Evolutionary conservation across 2,329 filamentous ascomycete species (phyloP).

Genomic region (Epichloe aotearoae): DNA sequence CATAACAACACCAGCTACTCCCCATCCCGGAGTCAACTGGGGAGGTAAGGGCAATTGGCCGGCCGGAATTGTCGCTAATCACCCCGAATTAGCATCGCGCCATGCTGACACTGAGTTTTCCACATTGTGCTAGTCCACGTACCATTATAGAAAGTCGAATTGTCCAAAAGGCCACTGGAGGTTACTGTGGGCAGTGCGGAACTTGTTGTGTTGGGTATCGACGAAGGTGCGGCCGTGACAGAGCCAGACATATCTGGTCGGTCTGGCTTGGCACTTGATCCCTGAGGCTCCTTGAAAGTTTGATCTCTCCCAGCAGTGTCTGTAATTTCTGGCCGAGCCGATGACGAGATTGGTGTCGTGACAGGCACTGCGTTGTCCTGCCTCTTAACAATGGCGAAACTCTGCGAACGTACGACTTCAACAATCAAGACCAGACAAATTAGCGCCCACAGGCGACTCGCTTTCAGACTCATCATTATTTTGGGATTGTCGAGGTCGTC

Average conservation of each 20-base stretch:
- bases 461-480: constrained; percentile 21
- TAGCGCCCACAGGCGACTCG: constrained; percentile 22
- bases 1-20: constrained; percentile 64
- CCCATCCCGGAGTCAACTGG: constrained; percentile 65
- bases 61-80: constrained; percentile 29
- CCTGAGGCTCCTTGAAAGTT: neutral
- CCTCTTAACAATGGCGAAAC: constrained; percentile 18
- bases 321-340: neutral
- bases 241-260: neutral
- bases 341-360: neutral
- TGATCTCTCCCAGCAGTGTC: neutral
- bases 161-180: constrained; percentile 11
- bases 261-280: neutral
- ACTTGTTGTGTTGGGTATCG: neutral
- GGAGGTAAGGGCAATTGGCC: constrained; percentile 59
- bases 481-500: constrained; percentile 2
- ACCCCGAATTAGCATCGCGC: constrained; percentile 2
- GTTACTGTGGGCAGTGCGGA: constrained; percentile 4
- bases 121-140: constrained; percentile 4
- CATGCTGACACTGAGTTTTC: neutral
- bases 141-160: constrained; percentile 23
- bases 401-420: constrained; percentile 23
- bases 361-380: constrained; percentile 16
- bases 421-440: constrained; percentile 26
- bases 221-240: neutral